A percentile compares a stretch with the other conserved stretches of the same genome.
These are phyloP conservation scores for Eucalyptus lansdowneana DNA, from an alignment of 345 rosid species.

Conservation along the genomic window DNA sequence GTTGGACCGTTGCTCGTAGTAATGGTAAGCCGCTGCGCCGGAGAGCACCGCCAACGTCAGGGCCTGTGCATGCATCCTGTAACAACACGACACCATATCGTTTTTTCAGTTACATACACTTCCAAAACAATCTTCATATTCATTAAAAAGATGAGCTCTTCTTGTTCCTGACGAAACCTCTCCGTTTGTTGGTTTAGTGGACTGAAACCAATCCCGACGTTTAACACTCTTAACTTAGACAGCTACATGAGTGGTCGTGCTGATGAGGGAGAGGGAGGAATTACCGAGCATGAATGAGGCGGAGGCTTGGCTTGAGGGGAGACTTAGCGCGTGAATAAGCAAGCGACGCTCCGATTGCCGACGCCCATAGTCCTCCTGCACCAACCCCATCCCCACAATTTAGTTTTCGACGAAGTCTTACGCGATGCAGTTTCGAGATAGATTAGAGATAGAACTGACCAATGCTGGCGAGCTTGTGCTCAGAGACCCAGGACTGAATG, in stretches of 20 bases:
- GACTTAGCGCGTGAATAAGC: constrained; percentile 31
- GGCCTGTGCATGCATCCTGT: constrained; percentile 74
- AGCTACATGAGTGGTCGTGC: background rate
- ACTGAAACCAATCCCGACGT: background rate
- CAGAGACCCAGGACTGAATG: constrained; percentile 52
- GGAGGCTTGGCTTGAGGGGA: constrained; percentile 54
- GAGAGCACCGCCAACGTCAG: constrained; percentile 57
- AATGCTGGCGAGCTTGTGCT: constrained; percentile 55
- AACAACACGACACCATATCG: background rate
- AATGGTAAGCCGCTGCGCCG: constrained; percentile 56
- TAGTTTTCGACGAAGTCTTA: background rate
- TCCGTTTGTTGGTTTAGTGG: background rate
- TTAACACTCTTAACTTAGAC: background rate
- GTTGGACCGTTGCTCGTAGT: constrained; percentile 20
- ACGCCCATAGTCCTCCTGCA: constrained; percentile 58
- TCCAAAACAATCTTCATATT: background rate
- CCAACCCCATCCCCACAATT: background rate
- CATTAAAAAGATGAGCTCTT: background rate
- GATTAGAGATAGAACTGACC: constrained; percentile 10
- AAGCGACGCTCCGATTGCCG: constrained; percentile 48
- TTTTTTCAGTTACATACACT: background rate
- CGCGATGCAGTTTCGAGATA: background rate
- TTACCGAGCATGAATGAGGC: constrained; percentile 68
- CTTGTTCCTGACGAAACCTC: background rate
- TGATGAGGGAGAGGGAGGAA: background rate